These are phyloP conservation scores for Talaromyces islandicus DNA, from an alignment of 2,329 filamentous ascomycete species.

Conservation along the genomic window DNA sequence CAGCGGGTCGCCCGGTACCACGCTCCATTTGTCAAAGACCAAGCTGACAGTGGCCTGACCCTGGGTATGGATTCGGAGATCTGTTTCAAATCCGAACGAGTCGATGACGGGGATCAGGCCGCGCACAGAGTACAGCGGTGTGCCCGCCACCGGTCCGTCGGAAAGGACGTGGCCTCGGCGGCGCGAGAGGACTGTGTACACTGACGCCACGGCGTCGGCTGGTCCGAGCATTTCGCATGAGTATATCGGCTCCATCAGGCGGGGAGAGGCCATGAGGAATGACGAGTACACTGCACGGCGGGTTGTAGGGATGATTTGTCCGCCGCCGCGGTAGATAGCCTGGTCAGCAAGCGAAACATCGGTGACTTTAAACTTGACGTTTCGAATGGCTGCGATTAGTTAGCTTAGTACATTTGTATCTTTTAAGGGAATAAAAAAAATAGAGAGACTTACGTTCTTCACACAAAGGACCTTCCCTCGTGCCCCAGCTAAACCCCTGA, in stretches of 20 bases:
- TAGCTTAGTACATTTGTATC: constrained; percentile 10
- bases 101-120: constrained; percentile 94
- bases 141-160: constrained; percentile 91
- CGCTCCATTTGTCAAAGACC: constrained; percentile 92
- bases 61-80: constrained; percentile 91
- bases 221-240: constrained; percentile 88
- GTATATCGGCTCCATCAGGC: constrained; percentile 96
- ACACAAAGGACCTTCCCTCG: constrained; percentile 88
- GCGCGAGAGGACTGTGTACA: constrained; percentile 87
- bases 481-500: constrained; percentile 95
- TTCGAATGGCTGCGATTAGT: constrained; percentile 69
- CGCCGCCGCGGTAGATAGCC: constrained; percentile 89
- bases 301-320: constrained; percentile 94
- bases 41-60: constrained; percentile 84
- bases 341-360: constrained; percentile 81
- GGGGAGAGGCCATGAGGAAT: constrained; percentile 93
- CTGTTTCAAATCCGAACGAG: constrained; percentile 96
- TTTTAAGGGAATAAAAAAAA: constrained; percentile 8
- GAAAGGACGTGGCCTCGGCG: constrained; percentile 86
- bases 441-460: constrained; percentile 74
- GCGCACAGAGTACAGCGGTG: constrained; percentile 84
- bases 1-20: constrained; percentile 91
- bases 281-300: constrained; percentile 90
- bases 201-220: constrained; percentile 76
- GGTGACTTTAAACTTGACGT: constrained; percentile 94